Evolutionary conservation across 148 eudicot species (phyloP), one percentile per base, ranked within the genome.

Genomic region (Nepenthes gracilis): DNA sequence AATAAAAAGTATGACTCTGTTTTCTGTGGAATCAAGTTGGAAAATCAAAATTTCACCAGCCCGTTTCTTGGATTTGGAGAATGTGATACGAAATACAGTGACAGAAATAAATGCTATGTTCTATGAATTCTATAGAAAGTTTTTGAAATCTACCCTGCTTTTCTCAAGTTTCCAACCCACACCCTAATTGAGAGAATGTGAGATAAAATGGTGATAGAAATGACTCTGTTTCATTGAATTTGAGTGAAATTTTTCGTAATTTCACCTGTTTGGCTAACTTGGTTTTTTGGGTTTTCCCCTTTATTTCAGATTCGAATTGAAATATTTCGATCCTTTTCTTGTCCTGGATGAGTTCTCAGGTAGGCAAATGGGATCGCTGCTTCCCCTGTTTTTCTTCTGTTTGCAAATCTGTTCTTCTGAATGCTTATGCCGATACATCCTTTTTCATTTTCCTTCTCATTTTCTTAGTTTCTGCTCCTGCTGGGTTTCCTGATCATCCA

Each of bases 401-500:
- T n/a, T 64, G 23, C 23, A 23, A 23, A 23, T 23, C 23, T 23
- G 23, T 36, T 14, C 1, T 6, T 35, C 57, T 49, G 4, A 2
- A 7, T 15, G 11, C 2, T 33, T 48, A 61, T 14, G 1, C 38
- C 15, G 23, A 5, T 59, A 58, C 15, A 32, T 4, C 7, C 13
- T 51, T 36, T 2, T 33, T 10, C 56, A 33, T 2, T 50, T 54
- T 55, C n/a, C 5, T 43, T 0, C 33, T 4, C 4, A 52, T 36
- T 48, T 64, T 12, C 73, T 54, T 76, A 90, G 97, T 87, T 43
- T 59, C 92, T 65, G 89, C 92, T 64, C 95, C 95, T 36, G 88
- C 84, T 77, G 97, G 92, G 50, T 90, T 90, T 70, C 95, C 97
- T 65, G 97, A 90, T 83, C 97, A 90, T 77, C 97, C 97, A 54